Evolutionary conservation across 1,284 basidiomycete genomes (phyloP).

Genomic region (Ganoderma resinaceum): DNA sequence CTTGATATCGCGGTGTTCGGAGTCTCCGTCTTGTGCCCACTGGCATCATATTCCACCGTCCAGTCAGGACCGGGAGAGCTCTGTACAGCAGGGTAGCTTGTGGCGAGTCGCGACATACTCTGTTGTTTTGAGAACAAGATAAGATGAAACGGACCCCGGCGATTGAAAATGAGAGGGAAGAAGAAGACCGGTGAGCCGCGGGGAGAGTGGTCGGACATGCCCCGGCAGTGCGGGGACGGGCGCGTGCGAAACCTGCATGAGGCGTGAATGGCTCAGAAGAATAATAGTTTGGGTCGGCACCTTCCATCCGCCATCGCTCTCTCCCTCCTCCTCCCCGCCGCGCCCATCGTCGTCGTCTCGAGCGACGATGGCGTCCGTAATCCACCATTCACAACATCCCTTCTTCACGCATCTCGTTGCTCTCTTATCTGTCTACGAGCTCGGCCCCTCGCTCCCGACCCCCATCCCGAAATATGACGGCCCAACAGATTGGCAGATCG

Average conservation of each 20-base stretch:
- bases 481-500: conserved; percentile 68
- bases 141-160: not conserved
- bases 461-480: conserved; percentile 71
- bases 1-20: conserved; percentile 16
- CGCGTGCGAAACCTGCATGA: conserved; percentile 20
- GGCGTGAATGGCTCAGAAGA: conserved; percentile 3
- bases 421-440: conserved; percentile 49
- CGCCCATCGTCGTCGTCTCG: conserved; percentile 22
- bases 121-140: not conserved
- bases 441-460: conserved; percentile 47
- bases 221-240: conserved; percentile 8
- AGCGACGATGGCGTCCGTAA: conserved; percentile 37
- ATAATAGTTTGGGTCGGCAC: conserved; percentile 24
- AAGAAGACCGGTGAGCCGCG: not conserved
- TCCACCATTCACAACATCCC: conserved; percentile 38
- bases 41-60: not conserved
- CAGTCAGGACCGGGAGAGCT: not conserved
- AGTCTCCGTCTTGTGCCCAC: conserved; percentile 11
- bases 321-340: conserved; percentile 20
- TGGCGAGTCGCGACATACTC: not conserved
- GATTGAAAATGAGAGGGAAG: not conserved
- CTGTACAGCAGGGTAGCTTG: not conserved
- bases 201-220: not conserved
- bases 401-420: conserved; percentile 48
- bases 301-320: conserved; percentile 15